Base-by-base conservation (phyloP, 306 rosid genomes). In the Acacia crassicarpa region DNA sequence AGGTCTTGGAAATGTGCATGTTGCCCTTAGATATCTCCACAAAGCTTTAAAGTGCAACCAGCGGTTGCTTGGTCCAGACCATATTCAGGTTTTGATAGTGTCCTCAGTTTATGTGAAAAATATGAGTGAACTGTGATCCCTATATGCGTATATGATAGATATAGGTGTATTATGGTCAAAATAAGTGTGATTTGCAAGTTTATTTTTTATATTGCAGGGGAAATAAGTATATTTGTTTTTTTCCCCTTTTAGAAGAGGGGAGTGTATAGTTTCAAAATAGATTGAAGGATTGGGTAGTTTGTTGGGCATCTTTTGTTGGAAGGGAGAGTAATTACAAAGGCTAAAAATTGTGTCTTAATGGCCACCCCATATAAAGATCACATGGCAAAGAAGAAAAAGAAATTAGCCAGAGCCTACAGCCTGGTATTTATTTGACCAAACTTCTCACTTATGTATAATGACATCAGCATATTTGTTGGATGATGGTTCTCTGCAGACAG, bases 21-120 rank as follows among this genome's bases (percentile, higher is more conserved):
- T 96, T 86, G 99, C 99, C 86, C 97, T 93, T 32, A 86, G 99
- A 96, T 96, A 93, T 90, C 94, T 96, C 80, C 99, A 96, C 87
- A 93, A 96, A 90, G 99, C 99, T 76, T 87, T 96, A 76, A 96
- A 96, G 84, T 96, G 99, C 87, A 96, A 96, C 90, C 92, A 93
- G 83, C 90, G 87, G 85, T 87, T 96, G 83, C 98, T 96, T 15
- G 98, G 99, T 73, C 94, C 94, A 51, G 94, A 96, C 85, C 99
- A 96, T 86, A 93, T 93, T 89, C 99, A 96, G 99, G 99, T 95
- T 38, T 83, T 72, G 78, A 22, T 78, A 66, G 67, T 10, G 72
- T 82, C 81, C 48, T 77, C 82, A 43, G 62, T 77, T 67, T 58
- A 46, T 44, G 19, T 74, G 33, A 53, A 43, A 62, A 46, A 25